These are phyloP conservation scores for Polyporus tsugae DNA, from an alignment of 1,284 basidiomycete genomes.

Conservation along the genomic window DNA sequence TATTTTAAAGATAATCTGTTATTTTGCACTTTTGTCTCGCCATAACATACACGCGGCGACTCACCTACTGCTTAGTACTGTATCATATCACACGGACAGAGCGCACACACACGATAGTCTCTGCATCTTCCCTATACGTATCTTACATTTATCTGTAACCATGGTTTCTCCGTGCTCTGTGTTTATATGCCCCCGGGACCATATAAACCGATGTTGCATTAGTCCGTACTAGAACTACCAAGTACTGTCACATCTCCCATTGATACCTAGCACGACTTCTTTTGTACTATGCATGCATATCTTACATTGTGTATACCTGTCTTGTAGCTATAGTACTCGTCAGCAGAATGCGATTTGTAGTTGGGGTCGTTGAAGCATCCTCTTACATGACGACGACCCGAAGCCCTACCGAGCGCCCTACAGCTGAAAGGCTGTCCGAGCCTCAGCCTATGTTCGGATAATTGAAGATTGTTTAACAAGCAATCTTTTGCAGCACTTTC, in stretches of 20 bases:
- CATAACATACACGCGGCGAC: not conserved
- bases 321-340: not conserved
- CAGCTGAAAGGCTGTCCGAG: no score
- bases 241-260: not conserved
- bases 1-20: not conserved
- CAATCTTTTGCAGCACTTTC: no score
- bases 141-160: not conserved
- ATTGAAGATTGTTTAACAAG: no score
- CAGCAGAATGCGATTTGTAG: not conserved
- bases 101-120: not conserved
- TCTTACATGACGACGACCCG: no score
- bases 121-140: not conserved
- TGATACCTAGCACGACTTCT: not conserved
- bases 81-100: not conserved
- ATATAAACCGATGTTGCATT: not conserved
- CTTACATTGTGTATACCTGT: not conserved
- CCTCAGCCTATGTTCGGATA: no score
- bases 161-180: not conserved
- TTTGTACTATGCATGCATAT: not conserved
- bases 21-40: not conserved
- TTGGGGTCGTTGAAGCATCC: no score
- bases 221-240: not conserved
- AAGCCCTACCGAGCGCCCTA: no score
- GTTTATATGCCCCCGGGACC: not conserved
- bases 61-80: not conserved